These are phyloP conservation scores for Bretschneidera sinensis DNA, from an alignment of 345 rosid species.

Conservation along the genomic window DNA sequence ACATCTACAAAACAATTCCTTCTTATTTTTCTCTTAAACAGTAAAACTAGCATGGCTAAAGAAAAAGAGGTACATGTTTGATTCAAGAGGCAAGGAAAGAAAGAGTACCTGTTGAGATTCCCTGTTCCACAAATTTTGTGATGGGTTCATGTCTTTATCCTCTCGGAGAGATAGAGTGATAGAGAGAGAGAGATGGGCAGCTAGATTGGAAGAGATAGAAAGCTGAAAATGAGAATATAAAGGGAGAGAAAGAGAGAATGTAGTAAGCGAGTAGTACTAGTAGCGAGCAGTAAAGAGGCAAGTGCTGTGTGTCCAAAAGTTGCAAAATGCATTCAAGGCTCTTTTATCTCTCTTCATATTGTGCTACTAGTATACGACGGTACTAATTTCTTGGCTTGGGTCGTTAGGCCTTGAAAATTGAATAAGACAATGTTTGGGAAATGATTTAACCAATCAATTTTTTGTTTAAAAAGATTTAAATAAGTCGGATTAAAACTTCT, in stretches of 20 bases:
- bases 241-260: constrained; percentile 28
- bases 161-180: constrained; percentile 15
- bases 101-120: constrained; percentile 49
- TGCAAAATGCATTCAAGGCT: constrained; percentile 37
- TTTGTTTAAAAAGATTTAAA: too few species aligned
- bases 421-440: too few species aligned
- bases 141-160: constrained; percentile 41
- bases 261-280: constrained; percentile 32
- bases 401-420: too few species aligned
- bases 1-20: not conserved
- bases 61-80: not conserved
- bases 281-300: constrained; percentile 25
- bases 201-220: constrained; percentile 23
- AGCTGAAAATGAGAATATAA: constrained; percentile 23
- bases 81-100: constrained; percentile 1
- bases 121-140: constrained; percentile 40
- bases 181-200: not conserved
- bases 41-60: not conserved
- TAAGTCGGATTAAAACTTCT: too few species aligned
- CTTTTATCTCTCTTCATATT: constrained; percentile 10
- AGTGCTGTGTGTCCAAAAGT: constrained; percentile 25
- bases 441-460: too few species aligned
- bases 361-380: too few species aligned
- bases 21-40: not conserved
- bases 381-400: too few species aligned